These are phyloP conservation scores for Pichia sp. DNA, from an alignment of 1,139 yeast genomes.

Conservation along the genomic window DNA sequence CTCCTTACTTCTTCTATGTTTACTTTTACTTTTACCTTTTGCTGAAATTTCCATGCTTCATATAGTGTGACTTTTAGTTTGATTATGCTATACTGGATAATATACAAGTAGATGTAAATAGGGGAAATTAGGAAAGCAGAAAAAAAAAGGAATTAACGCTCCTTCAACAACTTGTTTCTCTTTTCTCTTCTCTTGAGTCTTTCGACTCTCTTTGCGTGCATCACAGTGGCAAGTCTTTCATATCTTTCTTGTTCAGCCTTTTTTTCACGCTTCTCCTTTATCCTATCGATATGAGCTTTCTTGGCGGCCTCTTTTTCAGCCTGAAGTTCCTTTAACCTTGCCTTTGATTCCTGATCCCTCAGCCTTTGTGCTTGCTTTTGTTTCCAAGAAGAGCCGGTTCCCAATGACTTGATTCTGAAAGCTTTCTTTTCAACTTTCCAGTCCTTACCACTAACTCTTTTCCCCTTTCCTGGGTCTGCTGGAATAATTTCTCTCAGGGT, in stretches of 20 bases:
- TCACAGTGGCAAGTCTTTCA: constrained; percentile 62
- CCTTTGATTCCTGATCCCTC: constrained; percentile 28
- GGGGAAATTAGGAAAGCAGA: not conserved
- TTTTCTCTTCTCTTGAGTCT: constrained; percentile 76
- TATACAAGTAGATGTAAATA: not conserved
- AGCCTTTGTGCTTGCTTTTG: constrained; percentile 29
- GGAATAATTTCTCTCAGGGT: constrained; percentile 10
- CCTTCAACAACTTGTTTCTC: constrained; percentile 74
- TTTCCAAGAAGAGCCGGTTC: constrained; percentile 27
- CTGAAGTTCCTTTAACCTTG: constrained; percentile 47
- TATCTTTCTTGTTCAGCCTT: constrained; percentile 73
- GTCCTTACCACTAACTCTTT: constrained; percentile 47
- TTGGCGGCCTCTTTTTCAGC: constrained; percentile 58
- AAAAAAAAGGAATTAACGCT: constrained; percentile 30
- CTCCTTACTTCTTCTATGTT: too few species aligned
- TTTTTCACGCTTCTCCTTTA: constrained; percentile 62
- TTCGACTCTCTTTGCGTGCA: constrained; percentile 76
- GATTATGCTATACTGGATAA: not conserved
- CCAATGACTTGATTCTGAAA: constrained; percentile 40
- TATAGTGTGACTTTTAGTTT: not conserved
- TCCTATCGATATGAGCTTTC: constrained; percentile 45
- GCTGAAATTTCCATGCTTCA: too few species aligned
- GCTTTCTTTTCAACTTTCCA: constrained; percentile 49
- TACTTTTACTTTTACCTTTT: too few species aligned
- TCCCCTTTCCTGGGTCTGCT: constrained; percentile 39